Percentiles rank a stretch among this genome's conserved stretches.
These are phyloP conservation scores for Vigna angularis DNA, from an alignment of 306 rosid genomes.

Conservation along the genomic window DNA sequence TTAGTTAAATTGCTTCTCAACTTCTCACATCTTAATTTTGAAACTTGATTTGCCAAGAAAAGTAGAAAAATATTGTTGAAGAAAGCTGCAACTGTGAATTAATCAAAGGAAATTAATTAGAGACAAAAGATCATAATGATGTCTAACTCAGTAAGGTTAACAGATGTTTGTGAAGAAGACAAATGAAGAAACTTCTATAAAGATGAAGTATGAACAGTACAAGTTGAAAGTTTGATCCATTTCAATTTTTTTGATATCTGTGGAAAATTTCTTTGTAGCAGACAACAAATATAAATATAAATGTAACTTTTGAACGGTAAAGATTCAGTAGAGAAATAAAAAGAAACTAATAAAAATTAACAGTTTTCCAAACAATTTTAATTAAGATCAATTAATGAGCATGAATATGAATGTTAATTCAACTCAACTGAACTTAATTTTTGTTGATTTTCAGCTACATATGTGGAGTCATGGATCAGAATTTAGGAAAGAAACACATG, in stretches of 20 bases:
- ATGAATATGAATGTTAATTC: no score
- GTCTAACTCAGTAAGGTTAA: background rate
- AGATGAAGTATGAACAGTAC: background rate
- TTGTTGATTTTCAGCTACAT: conserved; percentile 69
- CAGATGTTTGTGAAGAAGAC: background rate
- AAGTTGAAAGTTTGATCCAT: background rate
- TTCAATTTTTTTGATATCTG: background rate
- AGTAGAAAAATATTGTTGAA: background rate
- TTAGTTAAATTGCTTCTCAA: conserved; percentile 40
- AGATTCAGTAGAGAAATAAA: background rate
- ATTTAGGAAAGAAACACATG: conserved; percentile 87
- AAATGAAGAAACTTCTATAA: background rate
- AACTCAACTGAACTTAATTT: background rate
- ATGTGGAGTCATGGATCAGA: conserved; percentile 99
- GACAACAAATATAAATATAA: background rate
- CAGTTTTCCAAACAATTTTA: background rate
- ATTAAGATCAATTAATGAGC: background rate
- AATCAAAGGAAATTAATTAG: no score
- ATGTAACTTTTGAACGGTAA: background rate
- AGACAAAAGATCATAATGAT: background rate
- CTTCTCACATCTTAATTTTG: background rate
- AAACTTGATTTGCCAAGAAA: background rate
- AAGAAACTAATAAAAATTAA: background rate
- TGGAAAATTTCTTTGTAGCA: background rate
- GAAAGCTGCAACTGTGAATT: no score